These are phyloP conservation scores for Solanum phureja DNA, from an alignment of 257 asterid species.

Conservation along the genomic window DNA sequence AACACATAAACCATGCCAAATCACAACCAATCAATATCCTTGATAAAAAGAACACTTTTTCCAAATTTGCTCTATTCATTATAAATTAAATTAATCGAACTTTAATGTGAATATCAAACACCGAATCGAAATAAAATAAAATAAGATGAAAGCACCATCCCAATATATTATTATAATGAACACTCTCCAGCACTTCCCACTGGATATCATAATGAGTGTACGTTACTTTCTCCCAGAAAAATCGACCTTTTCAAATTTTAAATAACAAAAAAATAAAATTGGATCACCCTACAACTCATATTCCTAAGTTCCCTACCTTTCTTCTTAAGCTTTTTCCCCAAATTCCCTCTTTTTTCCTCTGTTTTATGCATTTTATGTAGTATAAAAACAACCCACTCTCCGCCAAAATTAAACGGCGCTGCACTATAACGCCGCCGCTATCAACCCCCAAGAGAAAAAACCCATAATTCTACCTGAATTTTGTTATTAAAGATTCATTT, in stretches of 20 bases:
- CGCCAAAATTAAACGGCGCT: conserved; percentile 15
- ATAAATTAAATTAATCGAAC: rapidly evolving
- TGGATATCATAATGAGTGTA: background rate
- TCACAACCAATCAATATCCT: background rate
- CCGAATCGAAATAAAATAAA: rapidly evolving
- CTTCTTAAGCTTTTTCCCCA: background rate
- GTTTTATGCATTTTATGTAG: background rate
- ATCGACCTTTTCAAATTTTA: background rate
- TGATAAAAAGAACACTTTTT: background rate
- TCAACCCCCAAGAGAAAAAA: background rate
- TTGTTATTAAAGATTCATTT: background rate
- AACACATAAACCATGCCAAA: background rate
- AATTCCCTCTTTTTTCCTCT: background rate
- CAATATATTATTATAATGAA: background rate
- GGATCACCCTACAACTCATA: background rate
- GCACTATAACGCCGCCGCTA: conserved; percentile 17
- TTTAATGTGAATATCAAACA: too few relatives aligned
- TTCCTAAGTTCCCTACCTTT: conserved; percentile 45
- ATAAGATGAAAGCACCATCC: background rate
- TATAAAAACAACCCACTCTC: background rate
- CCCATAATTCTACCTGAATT: background rate
- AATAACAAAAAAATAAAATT: background rate
- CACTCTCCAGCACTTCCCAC: background rate
- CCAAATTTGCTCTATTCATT: background rate
- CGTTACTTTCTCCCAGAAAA: conserved; percentile 1